Evolutionary conservation across 805 yeast genomes (phyloP).

Genomic region (Cyberlindnera suaveolens): DNA sequence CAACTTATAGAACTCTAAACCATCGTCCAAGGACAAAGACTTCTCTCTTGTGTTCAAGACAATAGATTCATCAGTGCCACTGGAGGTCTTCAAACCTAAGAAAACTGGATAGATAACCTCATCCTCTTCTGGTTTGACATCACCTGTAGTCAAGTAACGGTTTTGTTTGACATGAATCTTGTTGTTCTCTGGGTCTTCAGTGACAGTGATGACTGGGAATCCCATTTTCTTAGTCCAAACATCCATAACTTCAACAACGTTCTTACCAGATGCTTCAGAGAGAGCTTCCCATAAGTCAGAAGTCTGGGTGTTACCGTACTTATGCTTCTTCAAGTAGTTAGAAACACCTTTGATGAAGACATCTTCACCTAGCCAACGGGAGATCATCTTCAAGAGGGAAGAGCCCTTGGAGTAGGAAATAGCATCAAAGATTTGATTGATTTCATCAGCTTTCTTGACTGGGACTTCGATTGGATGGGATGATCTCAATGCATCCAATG

Average conservation of each 20-base stretch:
- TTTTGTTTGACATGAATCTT: conserved; percentile 57
- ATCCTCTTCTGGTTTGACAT: conserved; percentile 71
- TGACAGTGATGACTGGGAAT: conserved; percentile 65
- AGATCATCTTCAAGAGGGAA: conserved; percentile 70
- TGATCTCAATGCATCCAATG: conserved; percentile 71
- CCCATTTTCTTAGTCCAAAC: conserved; percentile 79
- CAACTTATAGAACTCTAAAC: conserved; percentile 51
- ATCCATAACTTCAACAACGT: conserved; percentile 68
- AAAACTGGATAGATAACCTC: conserved; percentile 63
- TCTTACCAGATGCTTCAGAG: conserved; percentile 62
- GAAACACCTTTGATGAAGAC: conserved; percentile 75
- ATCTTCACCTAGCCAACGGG: conserved; percentile 75
- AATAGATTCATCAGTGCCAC: conserved; percentile 55
- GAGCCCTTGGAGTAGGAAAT: conserved; percentile 82
- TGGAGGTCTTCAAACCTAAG: conserved; percentile 51
- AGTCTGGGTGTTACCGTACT: conserved; percentile 73
- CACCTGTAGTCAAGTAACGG: conserved; percentile 72
- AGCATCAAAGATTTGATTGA: conserved; percentile 80
- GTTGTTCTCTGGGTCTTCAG: conserved; percentile 40
- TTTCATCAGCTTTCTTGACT: conserved; percentile 69
- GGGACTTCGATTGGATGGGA: conserved; percentile 87
- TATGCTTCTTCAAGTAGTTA: conserved; percentile 65
- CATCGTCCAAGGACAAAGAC: conserved; percentile 38
- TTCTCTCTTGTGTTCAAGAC: conserved; percentile 47
- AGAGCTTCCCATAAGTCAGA: conserved; percentile 73